Evolutionary conservation across 768 basidiomycete species (phyloP).

Genomic region (Megacollybia marginata): DNA sequence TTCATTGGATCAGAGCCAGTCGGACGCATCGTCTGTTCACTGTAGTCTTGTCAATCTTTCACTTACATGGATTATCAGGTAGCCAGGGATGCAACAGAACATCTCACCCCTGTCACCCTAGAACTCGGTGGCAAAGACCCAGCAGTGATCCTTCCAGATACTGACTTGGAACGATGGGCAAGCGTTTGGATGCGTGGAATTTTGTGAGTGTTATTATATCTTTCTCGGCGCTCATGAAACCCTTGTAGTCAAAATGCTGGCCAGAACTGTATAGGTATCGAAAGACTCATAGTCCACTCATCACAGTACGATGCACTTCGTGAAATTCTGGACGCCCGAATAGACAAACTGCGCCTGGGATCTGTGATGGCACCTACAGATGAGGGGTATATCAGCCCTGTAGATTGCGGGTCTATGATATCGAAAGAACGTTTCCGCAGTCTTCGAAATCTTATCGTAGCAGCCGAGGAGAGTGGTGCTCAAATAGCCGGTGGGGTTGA

Average conservation of each 20-base stretch:
- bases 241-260: constrained; percentile 75
- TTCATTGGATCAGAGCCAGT: constrained; percentile 83
- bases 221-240: neutral
- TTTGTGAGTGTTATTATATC: constrained; percentile 51
- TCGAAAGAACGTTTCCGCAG: constrained; percentile 60
- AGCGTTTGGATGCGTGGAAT: constrained; percentile 86
- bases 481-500: constrained; percentile 52
- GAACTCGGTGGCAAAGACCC: constrained; percentile 97
- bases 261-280: constrained; percentile 97
- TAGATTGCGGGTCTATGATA: constrained; percentile 90
- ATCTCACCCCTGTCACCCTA: constrained; percentile 86
- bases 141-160: constrained; percentile 79
- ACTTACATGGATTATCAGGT: constrained; percentile 36
- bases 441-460: constrained; percentile 60
- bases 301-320: constrained; percentile 73
- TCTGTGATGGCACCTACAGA: constrained; percentile 61
- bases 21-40: constrained; percentile 59
- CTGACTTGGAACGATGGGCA: constrained; percentile 74
- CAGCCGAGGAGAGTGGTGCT: constrained; percentile 67
- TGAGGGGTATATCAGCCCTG: constrained; percentile 62
- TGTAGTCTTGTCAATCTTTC: neutral
- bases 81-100: constrained; percentile 74
- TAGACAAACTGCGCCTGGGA: constrained; percentile 65
- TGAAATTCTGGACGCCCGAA: constrained; percentile 54
- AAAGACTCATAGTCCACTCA: constrained; percentile 81